Evolutionary conservation across 352 stramenopile genomes (phyloP).

Genomic region (Discostella stelligera): DNA sequence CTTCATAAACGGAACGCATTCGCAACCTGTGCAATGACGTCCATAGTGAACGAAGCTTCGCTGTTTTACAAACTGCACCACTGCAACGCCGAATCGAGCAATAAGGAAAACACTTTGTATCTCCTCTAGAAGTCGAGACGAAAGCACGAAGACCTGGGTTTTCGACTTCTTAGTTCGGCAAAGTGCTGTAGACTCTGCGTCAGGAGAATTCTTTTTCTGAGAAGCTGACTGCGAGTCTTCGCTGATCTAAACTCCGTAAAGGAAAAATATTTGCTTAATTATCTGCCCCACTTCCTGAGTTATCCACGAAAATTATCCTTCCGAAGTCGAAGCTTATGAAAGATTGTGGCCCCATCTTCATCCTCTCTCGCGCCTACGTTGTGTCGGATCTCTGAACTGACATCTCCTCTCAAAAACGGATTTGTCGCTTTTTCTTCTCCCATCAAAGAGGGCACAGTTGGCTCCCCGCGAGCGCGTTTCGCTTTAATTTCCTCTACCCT

Average conservation of each 20-base stretch:
- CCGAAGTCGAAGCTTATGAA: conserved; percentile 69
- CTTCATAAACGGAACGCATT: conserved; percentile 46
- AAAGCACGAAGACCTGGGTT: background rate
- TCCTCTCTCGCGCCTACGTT: conserved; percentile 55
- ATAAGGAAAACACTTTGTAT: conserved; percentile 18
- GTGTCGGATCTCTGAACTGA: conserved; percentile 64
- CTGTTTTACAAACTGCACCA: conserved; percentile 58
- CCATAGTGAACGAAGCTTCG: conserved; percentile 48
- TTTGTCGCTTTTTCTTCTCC: conserved; percentile 78
- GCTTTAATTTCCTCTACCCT: conserved; percentile 59
- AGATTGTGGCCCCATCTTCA: conserved; percentile 58
- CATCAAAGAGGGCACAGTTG: conserved; percentile 88
- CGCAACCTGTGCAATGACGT: conserved; percentile 47
- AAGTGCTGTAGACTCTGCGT: no score
- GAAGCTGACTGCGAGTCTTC: no score
- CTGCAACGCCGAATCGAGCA: conserved; percentile 36
- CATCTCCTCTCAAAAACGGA: conserved; percentile 76
- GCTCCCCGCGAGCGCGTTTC: conserved; percentile 56
- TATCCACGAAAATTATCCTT: conserved; percentile 76
- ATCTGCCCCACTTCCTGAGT: conserved; percentile 3
- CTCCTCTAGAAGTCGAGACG: background rate
- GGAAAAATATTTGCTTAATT: no score
- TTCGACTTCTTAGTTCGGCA: no score
- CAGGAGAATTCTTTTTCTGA: no score
- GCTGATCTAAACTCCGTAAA: no score